Base-by-base conservation (phyloP, 768 basidiomycete species). In the Auriscalpium microsporum region DNA sequence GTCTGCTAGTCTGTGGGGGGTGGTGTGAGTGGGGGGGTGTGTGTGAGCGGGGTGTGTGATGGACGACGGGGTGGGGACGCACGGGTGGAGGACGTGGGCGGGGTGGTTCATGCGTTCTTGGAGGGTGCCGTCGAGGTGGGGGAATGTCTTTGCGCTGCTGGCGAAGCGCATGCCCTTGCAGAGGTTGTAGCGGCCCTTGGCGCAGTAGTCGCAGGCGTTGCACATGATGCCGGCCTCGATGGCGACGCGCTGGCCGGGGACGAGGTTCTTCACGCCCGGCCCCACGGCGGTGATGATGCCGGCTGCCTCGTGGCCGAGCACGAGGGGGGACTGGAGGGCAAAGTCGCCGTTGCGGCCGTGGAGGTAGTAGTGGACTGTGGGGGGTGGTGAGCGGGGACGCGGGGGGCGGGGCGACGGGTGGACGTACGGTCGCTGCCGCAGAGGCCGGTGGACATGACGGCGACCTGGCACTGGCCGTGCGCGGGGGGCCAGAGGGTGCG, bases 181-280 rank as follows among this genome's bases (percentile, higher is more conserved):
- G 56, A 98, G 81, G 73, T 98, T 97, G 75, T 97, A 98, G 19
- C 91, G 81, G 13, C 88, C 89, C 58, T 80, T 75, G 38, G 70
- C 60, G 71, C 90, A 93, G 67, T 76, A 84, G 35, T 74, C 69
- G 72, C 90, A 93, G 44, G 75, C 74, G 55, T 81, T 81, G 73
- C 94, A 97, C 77, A 86, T 84, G 67, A 94, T 83, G 33, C 94
- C 94, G 6, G 90, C 88, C 69, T 97, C 94, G 68, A 97, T 87
- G 28, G 92, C 94, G 52, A 97, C 94, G 53, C 90, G 84, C 68
- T 92, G 87, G 37, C 94, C 93, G 19, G 85, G 79, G 13, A 72
- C 68, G 56, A 93, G 72, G 64, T 78, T 64, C 60, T 73, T 77
- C 45, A 86, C 84, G 16, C 83, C 82, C 11, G 84, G 78, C 10